Evolutionary conservation across 106 monocot species (phyloP).

Genomic region (Allium cepa): DNA sequence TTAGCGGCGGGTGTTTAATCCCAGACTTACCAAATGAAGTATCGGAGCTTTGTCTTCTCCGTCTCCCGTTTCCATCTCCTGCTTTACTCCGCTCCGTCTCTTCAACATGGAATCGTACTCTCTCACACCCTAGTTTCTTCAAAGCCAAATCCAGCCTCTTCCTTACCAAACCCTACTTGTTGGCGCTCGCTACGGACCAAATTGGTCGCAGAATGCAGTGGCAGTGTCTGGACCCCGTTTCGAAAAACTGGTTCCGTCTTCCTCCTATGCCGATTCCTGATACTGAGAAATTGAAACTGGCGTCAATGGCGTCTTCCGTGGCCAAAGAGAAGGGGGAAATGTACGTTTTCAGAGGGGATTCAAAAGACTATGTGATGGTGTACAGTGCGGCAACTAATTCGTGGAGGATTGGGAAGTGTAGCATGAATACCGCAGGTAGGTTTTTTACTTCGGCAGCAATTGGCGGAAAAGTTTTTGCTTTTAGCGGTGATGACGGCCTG

Average conservation of each 20-base stretch:
- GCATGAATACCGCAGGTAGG: background rate
- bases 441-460: constrained; percentile 5
- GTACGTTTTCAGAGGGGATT: background rate
- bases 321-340: constrained; percentile 1
- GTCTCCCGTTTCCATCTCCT: background rate
- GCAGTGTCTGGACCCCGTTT: constrained; percentile 6
- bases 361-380: background rate
- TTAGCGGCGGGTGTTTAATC: background rate
- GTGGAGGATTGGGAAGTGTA: background rate
- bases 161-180: background rate
- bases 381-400: constrained; percentile 3
- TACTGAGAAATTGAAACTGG: background rate
- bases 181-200: constrained; percentile 2
- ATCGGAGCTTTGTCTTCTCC: constrained; percentile 7
- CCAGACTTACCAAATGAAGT: constrained; percentile 1
- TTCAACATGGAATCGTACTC: background rate
- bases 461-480: background rate
- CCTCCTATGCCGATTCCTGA: background rate
- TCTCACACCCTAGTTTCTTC: background rate
- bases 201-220: background rate
- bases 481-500: background rate
- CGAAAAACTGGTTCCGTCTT: constrained; percentile 2
- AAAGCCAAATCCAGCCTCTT: background rate
- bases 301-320: constrained; percentile 1
- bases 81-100: constrained; percentile 3